A percentile compares a stretch with the other conserved stretches of the same genome.
These are phyloP conservation scores for Amanita inopinata DNA, from an alignment of 768 basidiomycete genomes.

Conservation along the genomic window DNA sequence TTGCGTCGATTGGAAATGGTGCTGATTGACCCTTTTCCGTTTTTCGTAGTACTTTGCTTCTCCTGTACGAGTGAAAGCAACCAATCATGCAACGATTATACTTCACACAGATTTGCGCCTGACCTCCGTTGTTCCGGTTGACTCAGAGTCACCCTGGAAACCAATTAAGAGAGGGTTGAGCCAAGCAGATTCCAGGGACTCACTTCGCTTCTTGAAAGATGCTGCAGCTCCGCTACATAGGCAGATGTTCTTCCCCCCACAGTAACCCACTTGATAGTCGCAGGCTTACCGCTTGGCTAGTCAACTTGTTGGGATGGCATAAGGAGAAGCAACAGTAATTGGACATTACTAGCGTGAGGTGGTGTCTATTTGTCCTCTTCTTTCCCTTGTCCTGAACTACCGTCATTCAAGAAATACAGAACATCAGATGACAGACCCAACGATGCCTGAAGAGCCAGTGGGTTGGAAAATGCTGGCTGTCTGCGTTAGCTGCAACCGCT, in stretches of 20 bases:
- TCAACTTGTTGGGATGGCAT: slow-evolving; percentile 8
- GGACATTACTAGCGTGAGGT: slow-evolving; percentile 36
- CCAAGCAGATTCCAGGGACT: too few relatives aligned
- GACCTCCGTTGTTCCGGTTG: too few relatives aligned
- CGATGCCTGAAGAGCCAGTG: slow-evolving; percentile 62
- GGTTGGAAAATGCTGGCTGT: slow-evolving; percentile 54
- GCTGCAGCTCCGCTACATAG: slow-evolving; percentile 55
- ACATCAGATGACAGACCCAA: slow-evolving; percentile 36
- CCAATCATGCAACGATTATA: too few relatives aligned
- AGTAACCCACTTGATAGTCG: slow-evolving; percentile 64
- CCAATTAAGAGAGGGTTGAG: too few relatives aligned
- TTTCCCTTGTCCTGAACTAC: slow-evolving; percentile 46
- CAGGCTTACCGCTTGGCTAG: slow-evolving; percentile 60
- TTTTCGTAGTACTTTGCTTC: too few relatives aligned
- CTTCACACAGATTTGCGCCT: too few relatives aligned
- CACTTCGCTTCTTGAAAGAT: slow-evolving; percentile 13
- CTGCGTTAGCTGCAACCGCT: slow-evolving; percentile 63
- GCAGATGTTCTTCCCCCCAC: slow-evolving; percentile 76
- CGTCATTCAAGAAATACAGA: background rate
- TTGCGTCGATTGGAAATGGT: too few relatives aligned
- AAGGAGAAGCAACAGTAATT: background rate
- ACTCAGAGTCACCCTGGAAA: too few relatives aligned
- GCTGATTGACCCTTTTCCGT: too few relatives aligned
- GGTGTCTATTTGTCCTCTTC: slow-evolving; percentile 29
- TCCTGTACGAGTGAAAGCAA: too few relatives aligned